Percentiles rank a stretch among this genome's conserved stretches.
Conservation (phyloP, 768 basidiomycete genomes). For the Kwoniella europaea region DNA sequence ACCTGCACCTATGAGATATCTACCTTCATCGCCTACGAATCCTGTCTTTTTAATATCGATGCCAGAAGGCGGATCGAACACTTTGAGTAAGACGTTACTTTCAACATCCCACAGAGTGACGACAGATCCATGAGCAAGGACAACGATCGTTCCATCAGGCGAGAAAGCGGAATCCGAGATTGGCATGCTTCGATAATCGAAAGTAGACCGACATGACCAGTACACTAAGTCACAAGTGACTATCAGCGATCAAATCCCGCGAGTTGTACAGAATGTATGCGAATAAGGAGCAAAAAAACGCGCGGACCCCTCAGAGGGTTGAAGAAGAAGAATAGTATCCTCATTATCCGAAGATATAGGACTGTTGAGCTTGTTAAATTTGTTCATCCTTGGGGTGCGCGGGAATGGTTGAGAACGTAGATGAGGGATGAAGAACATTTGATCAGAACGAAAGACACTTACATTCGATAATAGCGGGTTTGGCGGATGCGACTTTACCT, state of each 20-base stretch:
- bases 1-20: slow-evolving; percentile 67
- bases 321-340: slow-evolving; percentile 57
- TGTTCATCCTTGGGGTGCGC: slow-evolving; percentile 50
- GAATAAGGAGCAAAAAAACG: neutral
- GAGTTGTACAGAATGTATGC: neutral
- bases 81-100: slow-evolving; percentile 67
- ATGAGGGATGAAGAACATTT: neutral
- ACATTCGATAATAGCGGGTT: slow-evolving; percentile 40
- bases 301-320: slow-evolving; percentile 51
- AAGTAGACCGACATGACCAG: slow-evolving; percentile 79
- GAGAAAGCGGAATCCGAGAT: slow-evolving; percentile 73
- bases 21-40: slow-evolving; percentile 75
- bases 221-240: slow-evolving; percentile 62
- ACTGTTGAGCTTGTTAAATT: slow-evolving; percentile 60
- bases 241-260: slow-evolving; percentile 5
- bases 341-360: slow-evolving; percentile 51
- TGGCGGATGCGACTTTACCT: slow-evolving; percentile 49
- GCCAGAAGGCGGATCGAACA: slow-evolving; percentile 67
- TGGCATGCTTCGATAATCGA: slow-evolving; percentile 73
- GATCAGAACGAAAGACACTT: slow-evolving; percentile 30
- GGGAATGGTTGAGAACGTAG: slow-evolving; percentile 9
- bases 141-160: slow-evolving; percentile 81
- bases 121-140: slow-evolving; percentile 69
- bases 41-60: slow-evolving; percentile 60
- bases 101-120: slow-evolving; percentile 76